Base-by-base conservation (phyloP, 23 red algal genomes). In the Gracilaria vermiculophylla region DNA sequence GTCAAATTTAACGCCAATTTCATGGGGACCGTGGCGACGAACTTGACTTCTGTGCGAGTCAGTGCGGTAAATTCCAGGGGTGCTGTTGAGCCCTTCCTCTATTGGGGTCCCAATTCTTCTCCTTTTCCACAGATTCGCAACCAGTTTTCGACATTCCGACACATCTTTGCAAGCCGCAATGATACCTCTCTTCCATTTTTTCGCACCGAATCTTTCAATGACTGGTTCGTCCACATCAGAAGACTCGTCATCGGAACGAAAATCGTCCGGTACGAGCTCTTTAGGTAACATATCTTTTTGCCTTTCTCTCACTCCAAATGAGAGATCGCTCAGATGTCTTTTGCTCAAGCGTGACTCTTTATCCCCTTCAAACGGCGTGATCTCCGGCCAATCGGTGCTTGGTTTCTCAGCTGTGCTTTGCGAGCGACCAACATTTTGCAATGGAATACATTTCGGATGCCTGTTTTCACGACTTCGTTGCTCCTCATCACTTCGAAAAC, bases 271-370 rank as follows among this genome's bases (percentile, higher is more conserved):
- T 47, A 76, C 20, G 24, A 88, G 35, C 52, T 88, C 84, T 58
- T 44, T 34, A 10, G 84, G 84, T 41, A 76, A 56, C 52, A 88
- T 77, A 19, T 76, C 84, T 31, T 62, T 53, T 36, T 88, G 44
- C 34, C 84, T 55, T 32, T 65, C 52, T 27, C 21, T 88, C 25
- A 52, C 50, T 35, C 84, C 66, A 44, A 77, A 77, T 35, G 84
- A 76, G 51, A 88, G 47, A 44, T 88, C 84, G 27, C 84, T 88
- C 11, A 40, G 53, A 62, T 88, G 84, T 58, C 84, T 42, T 49
- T 51, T 69, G 42, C 84, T 78, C 29, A 88, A 14, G 29, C 66
- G 66, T 14, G 67, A 47, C 24, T 57, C 61, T 44, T 47, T 50
- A 14, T 88, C 69, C 25, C 33, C 84, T 41, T 60, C 44, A 29